phyloP scores from a whole-genome alignment of 495 filamentous ascomycete species.

The Neurospora hispaniola region DNA sequence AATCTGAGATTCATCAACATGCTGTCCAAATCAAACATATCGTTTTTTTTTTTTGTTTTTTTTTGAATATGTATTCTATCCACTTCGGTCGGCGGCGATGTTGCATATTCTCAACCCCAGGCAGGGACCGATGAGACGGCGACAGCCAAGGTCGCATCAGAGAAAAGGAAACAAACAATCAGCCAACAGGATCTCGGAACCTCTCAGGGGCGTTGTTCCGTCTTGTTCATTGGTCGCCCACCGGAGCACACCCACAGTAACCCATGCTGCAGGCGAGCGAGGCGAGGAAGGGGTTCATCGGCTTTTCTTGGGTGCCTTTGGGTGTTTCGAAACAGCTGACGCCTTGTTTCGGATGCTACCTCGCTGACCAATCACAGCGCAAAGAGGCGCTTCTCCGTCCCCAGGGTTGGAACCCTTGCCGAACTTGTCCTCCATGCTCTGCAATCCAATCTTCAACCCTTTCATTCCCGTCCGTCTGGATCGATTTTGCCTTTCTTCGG shows the following conservation, averaged over 20 bases:
- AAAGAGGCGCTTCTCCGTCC: not conserved
- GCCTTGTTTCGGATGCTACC: not conserved
- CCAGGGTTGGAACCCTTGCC: not conserved
- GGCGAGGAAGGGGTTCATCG: not conserved
- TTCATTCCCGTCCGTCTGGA: not conserved
- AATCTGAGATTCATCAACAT: not conserved
- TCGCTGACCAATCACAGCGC: not conserved
- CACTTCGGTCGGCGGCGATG: not conserved
- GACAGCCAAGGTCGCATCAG: not conserved
- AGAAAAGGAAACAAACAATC: slow-evolving; percentile 9
- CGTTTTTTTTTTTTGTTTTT: too few species aligned
- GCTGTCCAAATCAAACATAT: not conserved
- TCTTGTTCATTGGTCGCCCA: slow-evolving; percentile 15
- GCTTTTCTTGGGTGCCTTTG: not conserved
- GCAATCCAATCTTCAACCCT: not conserved
- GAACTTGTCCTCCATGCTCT: not conserved
- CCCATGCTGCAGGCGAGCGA: slow-evolving; percentile 6
- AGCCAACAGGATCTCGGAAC: slow-evolving; percentile 4
- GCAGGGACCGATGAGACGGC: not conserved
- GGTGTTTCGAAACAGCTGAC: slow-evolving; percentile 22
- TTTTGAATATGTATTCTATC: not conserved
- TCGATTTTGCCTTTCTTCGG: not conserved
- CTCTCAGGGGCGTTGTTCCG: not conserved
- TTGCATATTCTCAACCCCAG: not conserved
- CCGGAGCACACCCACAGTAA: not conserved